Evolutionary conservation across 1,284 basidiomycete genomes (phyloP), one percentile per base, ranked within the genome.

Genomic region (Ganoderma resinaceum): DNA sequence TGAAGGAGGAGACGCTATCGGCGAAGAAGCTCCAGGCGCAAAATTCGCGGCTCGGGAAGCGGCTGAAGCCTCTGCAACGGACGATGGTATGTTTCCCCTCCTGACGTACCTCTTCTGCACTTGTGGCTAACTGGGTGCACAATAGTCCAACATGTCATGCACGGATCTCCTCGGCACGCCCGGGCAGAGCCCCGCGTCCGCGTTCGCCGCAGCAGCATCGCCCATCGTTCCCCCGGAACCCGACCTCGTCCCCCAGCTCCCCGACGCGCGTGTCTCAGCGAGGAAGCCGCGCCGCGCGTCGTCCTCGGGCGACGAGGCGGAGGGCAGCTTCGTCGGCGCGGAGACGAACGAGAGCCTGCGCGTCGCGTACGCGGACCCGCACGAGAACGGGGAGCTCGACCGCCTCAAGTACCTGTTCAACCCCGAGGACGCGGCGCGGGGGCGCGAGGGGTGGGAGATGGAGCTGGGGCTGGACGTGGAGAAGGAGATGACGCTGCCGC

Each of bases 291-390:
- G 52, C 31, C 65, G n/a, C 14, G 23, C 63, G 12, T 29, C 64
- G 23, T 18, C 59, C 26, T 71, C 68, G 9, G 67, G 31, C 16
- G 55, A 79, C 63, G 66, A 81, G 29, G 80, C 81, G 31, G 79
- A 80, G 68, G 62, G 80, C 60, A 61, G 66, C 23, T n/a, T 12
- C 37, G 62, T 35, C 18, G 20, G 14, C 11, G 60, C n/a, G 35
- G 42, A 43, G 20, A 40, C 60, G n/a, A 35, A 49, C 16, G 83
- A 85, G 73, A 84, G 83, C 74, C 75, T 86, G 77, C 81, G 84
- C 14, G 88, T 92, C 29, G 85, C 83, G 66, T 93, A 92, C 71
- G 90, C 91, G 75, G 91, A 92, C 76, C 89, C 90, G 0, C 84
- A 78, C 23, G 87, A 91, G 79, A 79, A 79, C 42, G 86, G 84